Evolutionary conservation across 2,329 filamentous ascomycete species (phyloP).

Genomic region (Aspergillus jensenii): DNA sequence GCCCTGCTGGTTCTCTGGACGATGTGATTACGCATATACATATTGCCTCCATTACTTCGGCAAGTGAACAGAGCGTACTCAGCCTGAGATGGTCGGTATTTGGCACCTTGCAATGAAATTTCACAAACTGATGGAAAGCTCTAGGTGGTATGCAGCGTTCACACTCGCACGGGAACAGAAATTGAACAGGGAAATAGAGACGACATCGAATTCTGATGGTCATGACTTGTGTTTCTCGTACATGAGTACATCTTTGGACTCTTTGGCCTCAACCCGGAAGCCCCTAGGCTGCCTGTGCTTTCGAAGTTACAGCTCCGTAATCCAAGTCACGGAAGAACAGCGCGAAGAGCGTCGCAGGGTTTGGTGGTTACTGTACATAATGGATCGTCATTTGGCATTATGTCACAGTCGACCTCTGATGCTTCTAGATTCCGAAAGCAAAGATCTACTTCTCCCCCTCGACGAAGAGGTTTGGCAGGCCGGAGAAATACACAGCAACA

Average conservation of each 20-base stretch:
- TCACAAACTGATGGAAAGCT: neutral
- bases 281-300: slow-evolving; percentile 38
- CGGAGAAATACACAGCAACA: slow-evolving; percentile 67
- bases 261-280: slow-evolving; percentile 32
- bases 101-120: neutral
- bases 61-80: slow-evolving; percentile 89
- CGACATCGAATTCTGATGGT: slow-evolving; percentile 27
- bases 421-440: slow-evolving; percentile 83
- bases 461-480: slow-evolving; percentile 84
- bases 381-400: slow-evolving; percentile 83
- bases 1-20: slow-evolving; percentile 71
- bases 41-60: slow-evolving; percentile 84
- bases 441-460: slow-evolving; percentile 79
- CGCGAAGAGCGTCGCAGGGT: slow-evolving; percentile 84
- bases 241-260: slow-evolving; percentile 42
- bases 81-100: slow-evolving; percentile 70
- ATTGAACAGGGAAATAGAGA: slow-evolving; percentile 72
- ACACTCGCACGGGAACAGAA: slow-evolving; percentile 84
- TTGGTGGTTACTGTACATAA: slow-evolving; percentile 92
- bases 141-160: slow-evolving; percentile 84
- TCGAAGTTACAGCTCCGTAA: slow-evolving; percentile 19
- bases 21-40: slow-evolving; percentile 92
- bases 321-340: slow-evolving; percentile 69
- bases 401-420: slow-evolving; percentile 91
- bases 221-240: slow-evolving; percentile 30